These are phyloP conservation scores for Calonectria montana DNA, from an alignment of 2,329 filamentous ascomycete genomes.

Conservation along the genomic window DNA sequence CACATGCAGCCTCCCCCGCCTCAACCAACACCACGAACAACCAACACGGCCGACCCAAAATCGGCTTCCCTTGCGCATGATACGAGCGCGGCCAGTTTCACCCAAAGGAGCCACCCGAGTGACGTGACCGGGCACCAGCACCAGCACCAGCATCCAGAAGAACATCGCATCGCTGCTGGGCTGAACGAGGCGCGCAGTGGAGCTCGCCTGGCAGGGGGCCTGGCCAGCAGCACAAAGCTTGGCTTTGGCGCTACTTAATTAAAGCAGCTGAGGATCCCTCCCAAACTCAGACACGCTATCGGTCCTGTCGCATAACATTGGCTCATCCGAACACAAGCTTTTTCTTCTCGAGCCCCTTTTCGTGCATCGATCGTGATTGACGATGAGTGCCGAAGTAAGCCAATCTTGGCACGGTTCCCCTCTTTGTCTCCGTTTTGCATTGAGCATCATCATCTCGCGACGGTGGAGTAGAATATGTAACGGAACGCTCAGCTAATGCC, in stretches of 20 bases:
- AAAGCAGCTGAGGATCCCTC: not conserved
- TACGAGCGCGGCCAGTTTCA: not conserved
- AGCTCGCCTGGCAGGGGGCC: not conserved
- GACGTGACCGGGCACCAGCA: not conserved
- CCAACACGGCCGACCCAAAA: not conserved
- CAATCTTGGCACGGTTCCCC: conserved; percentile 1
- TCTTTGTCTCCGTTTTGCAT: not conserved
- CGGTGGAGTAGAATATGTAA: not conserved
- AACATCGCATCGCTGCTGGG: not conserved
- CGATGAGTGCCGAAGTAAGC: not conserved
- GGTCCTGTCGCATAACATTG: not conserved
- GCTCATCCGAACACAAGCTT: not conserved
- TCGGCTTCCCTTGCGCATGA: not conserved
- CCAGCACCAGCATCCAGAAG: too few species aligned
- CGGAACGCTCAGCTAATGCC: not conserved
- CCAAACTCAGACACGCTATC: not conserved
- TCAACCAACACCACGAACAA: not conserved
- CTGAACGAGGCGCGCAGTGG: conserved; percentile 5
- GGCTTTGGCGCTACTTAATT: conserved; percentile 5
- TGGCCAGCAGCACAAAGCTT: not conserved
- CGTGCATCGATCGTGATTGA: conserved; percentile 7
- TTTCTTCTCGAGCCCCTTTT: conserved; percentile 2
- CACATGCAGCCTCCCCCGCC: not conserved
- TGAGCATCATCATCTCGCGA: not conserved
- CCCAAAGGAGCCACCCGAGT: not conserved